phyloP scores from a whole-genome alignment of 1,284 basidiomycete species.

The Pterulicium gracile region DNA sequence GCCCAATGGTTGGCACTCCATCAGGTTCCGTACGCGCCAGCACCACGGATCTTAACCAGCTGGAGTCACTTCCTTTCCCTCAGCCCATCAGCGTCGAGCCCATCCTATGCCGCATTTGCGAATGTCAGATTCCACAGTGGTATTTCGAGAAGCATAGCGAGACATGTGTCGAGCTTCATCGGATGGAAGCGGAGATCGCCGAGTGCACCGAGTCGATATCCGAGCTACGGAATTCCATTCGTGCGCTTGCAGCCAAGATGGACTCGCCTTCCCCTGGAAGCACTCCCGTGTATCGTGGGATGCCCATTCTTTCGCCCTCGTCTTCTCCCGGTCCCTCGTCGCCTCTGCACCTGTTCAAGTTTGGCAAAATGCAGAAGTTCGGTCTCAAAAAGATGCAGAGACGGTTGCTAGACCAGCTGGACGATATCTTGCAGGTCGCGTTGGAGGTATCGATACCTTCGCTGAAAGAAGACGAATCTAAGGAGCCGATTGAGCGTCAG shows the following conservation, averaged over 20 bases:
- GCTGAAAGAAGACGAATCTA: constrained; percentile 82
- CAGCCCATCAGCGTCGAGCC: constrained; percentile 73
- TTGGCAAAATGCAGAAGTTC: constrained; percentile 65
- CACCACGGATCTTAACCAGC: constrained; percentile 31
- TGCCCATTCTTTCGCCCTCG: constrained; percentile 67
- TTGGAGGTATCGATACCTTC: constrained; percentile 82
- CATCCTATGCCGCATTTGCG: constrained; percentile 98
- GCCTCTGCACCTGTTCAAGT: constrained; percentile 62
- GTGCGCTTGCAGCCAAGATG: constrained; percentile 58
- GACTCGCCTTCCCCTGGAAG: constrained; percentile 50
- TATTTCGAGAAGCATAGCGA: constrained; percentile 99
- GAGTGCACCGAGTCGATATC: constrained; percentile 89
- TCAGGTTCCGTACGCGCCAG: constrained; percentile 20
- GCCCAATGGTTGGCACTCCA: constrained; percentile 14
- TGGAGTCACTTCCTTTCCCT: constrained; percentile 48
- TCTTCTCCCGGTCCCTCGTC: constrained; percentile 57
- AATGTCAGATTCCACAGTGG: constrained; percentile 94
- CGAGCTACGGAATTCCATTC: constrained; percentile 79
- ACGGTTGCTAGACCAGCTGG: constrained; percentile 72
- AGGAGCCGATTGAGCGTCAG: constrained; percentile 88
- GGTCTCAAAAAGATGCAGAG: constrained; percentile 77
- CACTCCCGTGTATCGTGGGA: constrained; percentile 79
- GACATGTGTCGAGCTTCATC: constrained; percentile 95
- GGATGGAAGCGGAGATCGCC: constrained; percentile 89
- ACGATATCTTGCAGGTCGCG: constrained; percentile 76